Evolutionary conservation across 495 filamentous ascomycete species (phyloP).

Genomic region (Podospora fimiseda): DNA sequence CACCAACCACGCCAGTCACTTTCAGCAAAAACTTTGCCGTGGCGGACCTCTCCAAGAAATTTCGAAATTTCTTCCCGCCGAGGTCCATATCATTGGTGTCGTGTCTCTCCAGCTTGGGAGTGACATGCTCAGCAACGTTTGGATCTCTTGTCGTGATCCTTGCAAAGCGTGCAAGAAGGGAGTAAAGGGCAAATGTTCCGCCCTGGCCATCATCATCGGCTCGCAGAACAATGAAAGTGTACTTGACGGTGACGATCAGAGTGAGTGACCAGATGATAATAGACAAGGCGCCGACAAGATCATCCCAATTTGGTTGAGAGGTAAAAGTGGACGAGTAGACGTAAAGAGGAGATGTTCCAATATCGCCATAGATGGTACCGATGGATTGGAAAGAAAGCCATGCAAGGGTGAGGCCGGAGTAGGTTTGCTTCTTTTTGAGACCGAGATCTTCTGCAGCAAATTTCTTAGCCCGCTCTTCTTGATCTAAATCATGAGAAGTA

Average conservation of each 20-base stretch:
- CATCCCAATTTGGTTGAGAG: conserved; percentile 50
- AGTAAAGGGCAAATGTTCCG: conserved; percentile 47
- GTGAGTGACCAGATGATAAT: conserved; percentile 69
- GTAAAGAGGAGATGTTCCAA: conserved; percentile 67
- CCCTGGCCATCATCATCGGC: conserved; percentile 76
- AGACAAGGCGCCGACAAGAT: conserved; percentile 64
- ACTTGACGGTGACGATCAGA: conserved; percentile 69
- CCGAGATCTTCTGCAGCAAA: conserved; percentile 26
- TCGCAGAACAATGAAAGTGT: conserved; percentile 60
- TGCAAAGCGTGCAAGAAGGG: conserved; percentile 27
- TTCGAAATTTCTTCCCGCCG: conserved; percentile 45
- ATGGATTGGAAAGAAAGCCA: conserved; percentile 45
- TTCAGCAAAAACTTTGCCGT: conserved; percentile 51
- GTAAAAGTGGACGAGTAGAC: conserved; percentile 66
- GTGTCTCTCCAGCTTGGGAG: conserved; percentile 53
- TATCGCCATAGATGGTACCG: conserved; percentile 70
- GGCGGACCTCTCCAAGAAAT: conserved; percentile 51
- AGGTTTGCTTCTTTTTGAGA: conserved; percentile 30
- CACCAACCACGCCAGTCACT: conserved; percentile 59
- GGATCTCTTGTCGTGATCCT: conserved; percentile 51
- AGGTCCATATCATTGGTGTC: conserved; percentile 47
- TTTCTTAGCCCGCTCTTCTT: conserved; percentile 17
- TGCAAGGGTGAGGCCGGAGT: conserved; percentile 10
- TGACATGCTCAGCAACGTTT: conserved; percentile 33
- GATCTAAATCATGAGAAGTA: conserved; percentile 3